These are phyloP conservation scores for Lactarius hengduanensis DNA, from an alignment of 768 basidiomycete species.

Conservation along the genomic window DNA sequence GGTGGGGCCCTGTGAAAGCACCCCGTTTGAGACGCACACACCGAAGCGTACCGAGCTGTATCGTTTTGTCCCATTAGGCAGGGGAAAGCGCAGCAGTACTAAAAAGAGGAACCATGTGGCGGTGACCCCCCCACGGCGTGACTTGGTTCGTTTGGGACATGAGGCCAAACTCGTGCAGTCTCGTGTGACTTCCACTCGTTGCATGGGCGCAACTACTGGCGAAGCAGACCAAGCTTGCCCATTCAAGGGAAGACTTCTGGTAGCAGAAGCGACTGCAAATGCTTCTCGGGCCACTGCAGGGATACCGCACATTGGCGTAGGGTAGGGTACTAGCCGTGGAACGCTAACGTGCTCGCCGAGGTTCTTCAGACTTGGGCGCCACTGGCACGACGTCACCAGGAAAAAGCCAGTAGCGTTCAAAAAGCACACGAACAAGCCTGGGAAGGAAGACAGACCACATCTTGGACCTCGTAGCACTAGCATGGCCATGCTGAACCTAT, in stretches of 20 bases:
- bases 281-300: background rate
- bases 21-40: background rate
- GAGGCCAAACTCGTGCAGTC: background rate
- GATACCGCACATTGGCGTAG: background rate
- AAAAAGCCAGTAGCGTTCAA: background rate
- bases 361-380: background rate
- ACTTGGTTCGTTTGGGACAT: background rate
- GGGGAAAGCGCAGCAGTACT: background rate
- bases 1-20: background rate
- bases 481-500: background rate
- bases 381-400: background rate
- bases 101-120: background rate
- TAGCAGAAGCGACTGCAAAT: background rate
- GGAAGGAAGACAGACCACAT: background rate
- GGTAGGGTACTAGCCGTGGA: background rate
- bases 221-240: background rate
- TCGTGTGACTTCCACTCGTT: background rate
- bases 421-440: background rate
- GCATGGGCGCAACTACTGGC: background rate
- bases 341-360: background rate
- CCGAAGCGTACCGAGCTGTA: background rate
- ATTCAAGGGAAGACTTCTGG: background rate
- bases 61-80: background rate
- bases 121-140: background rate
- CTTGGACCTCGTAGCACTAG: background rate